Evolutionary conservation across 768 basidiomycete species (phyloP).

Genomic region (Brasilioporus rufonigricans): DNA sequence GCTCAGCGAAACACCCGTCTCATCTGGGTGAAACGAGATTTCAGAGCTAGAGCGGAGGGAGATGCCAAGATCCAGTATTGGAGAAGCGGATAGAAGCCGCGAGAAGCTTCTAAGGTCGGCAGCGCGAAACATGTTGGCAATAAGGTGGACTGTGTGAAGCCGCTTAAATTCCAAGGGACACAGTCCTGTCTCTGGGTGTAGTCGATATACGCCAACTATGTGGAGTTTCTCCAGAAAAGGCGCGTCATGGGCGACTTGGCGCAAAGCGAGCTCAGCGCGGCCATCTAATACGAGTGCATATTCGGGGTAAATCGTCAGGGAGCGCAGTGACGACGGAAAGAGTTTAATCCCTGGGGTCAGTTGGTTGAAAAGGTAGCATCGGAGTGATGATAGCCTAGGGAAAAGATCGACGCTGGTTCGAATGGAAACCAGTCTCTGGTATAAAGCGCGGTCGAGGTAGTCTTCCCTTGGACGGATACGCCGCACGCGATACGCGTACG

Average conservation of each 20-base stretch:
- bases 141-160: constrained; percentile 10
- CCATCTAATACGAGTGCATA: constrained; percentile 10
- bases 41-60: constrained; percentile 5
- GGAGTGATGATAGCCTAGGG: constrained; percentile 11
- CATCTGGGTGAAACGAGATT: neutral
- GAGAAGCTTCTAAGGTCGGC: constrained; percentile 6
- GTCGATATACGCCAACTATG: neutral
- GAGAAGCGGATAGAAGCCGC: constrained; percentile 6
- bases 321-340: constrained; percentile 16
- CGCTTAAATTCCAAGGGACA: constrained; percentile 5
- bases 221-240: constrained; percentile 12
- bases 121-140: constrained; percentile 7
- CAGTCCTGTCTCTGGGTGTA: neutral
- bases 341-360: constrained; percentile 8
- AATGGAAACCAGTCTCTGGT: constrained; percentile 15
- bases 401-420: constrained; percentile 10
- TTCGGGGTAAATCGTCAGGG: constrained; percentile 10
- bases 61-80: constrained; percentile 5
- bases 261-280: constrained; percentile 14
- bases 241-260: constrained; percentile 13
- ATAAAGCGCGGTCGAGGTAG: constrained; percentile 14
- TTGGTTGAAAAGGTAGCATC: constrained; percentile 10
- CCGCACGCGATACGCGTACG: constrained; percentile 18
- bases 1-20: neutral
- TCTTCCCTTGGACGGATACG: constrained; percentile 1